phyloP scores from a whole-genome alignment of 2,329 filamentous ascomycete genomes.

The Aspergillus sp. region DNA sequence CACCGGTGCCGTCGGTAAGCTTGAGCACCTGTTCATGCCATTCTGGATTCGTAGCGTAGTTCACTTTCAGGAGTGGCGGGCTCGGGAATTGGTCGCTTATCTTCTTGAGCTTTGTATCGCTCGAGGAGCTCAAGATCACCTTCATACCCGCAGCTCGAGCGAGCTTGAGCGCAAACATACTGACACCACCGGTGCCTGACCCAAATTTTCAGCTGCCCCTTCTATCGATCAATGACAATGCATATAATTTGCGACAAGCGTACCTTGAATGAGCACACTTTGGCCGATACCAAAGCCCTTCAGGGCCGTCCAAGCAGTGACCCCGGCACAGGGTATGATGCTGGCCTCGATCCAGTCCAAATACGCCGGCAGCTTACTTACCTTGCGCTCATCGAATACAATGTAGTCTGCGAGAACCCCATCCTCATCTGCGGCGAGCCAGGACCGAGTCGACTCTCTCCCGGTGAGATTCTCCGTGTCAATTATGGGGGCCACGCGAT shows the following conservation, averaged over 20 bases:
- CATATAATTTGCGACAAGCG: background rate
- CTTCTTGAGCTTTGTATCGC: conserved; percentile 24
- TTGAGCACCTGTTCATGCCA: conserved; percentile 29
- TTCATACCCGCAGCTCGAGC: conserved; percentile 23
- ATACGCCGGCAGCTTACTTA: conserved; percentile 31
- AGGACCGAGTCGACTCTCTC: conserved; percentile 29
- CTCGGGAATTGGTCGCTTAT: conserved; percentile 18
- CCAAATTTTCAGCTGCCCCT: no score
- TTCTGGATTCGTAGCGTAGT: conserved; percentile 21
- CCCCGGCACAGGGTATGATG: conserved; percentile 38
- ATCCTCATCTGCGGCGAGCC: conserved; percentile 40
- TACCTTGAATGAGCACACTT: conserved; percentile 40
- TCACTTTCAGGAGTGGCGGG: conserved; percentile 21
- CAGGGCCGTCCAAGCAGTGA: conserved; percentile 41
- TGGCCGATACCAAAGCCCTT: conserved; percentile 32
- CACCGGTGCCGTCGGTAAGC: conserved; percentile 25
- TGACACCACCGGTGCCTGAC: conserved; percentile 31
- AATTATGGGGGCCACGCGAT: conserved; percentile 33
- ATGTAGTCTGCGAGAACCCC: conserved; percentile 38
- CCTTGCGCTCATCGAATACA: conserved; percentile 32
- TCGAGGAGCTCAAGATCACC: conserved; percentile 33
- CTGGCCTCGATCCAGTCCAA: conserved; percentile 30
- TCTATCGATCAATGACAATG: background rate
- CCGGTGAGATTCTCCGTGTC: conserved; percentile 36
- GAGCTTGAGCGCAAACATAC: conserved; percentile 29